Percentiles rank a stretch among this genome's conserved stretches.
These are phyloP conservation scores for Acer negundo DNA, from an alignment of 345 rosid genomes.

Conservation along the genomic window DNA sequence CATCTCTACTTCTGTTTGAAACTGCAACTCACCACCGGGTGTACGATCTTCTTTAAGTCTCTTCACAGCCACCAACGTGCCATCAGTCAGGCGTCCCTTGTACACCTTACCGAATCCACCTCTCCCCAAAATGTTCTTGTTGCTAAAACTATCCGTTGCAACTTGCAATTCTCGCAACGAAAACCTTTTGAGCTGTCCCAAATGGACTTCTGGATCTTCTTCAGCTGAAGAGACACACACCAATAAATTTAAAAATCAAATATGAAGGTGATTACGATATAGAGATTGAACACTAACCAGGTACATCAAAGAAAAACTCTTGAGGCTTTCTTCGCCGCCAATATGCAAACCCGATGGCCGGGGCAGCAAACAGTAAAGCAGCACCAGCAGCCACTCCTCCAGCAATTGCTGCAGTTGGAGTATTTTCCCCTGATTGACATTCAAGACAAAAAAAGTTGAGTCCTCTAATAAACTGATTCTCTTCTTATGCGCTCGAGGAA, in stretches of 20 bases:
- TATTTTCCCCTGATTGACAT: slow-evolving; percentile 11
- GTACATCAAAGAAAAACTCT: slow-evolving; percentile 24
- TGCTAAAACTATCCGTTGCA: slow-evolving; percentile 28
- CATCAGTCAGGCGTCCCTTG: slow-evolving; percentile 30
- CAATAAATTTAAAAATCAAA: background rate
- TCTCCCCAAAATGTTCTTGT: slow-evolving; percentile 30
- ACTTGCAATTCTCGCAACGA: slow-evolving; percentile 25
- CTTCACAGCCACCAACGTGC: slow-evolving; percentile 29
- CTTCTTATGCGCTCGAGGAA: too few relatives aligned
- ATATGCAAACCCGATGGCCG: slow-evolving; percentile 23
- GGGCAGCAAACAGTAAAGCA: slow-evolving; percentile 25
- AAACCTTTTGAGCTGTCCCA: slow-evolving; percentile 30
- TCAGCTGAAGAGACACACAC: slow-evolving; percentile 13
- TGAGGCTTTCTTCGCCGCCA: slow-evolving; percentile 24
- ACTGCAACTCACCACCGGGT: slow-evolving; percentile 25
- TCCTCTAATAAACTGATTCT: background rate
- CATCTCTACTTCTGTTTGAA: slow-evolving; percentile 29
- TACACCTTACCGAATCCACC: slow-evolving; percentile 34
- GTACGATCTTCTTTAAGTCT: slow-evolving; percentile 30
- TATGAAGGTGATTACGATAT: background rate
- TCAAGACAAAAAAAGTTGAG: background rate
- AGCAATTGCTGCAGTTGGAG: slow-evolving; percentile 22
- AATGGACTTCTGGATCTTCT: slow-evolving; percentile 27
- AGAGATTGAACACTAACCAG: background rate
- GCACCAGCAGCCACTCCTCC: slow-evolving; percentile 28